Base-by-base conservation (phyloP, 2,329 filamentous ascomycete species). In the Hypoxylon sp. region DNA sequence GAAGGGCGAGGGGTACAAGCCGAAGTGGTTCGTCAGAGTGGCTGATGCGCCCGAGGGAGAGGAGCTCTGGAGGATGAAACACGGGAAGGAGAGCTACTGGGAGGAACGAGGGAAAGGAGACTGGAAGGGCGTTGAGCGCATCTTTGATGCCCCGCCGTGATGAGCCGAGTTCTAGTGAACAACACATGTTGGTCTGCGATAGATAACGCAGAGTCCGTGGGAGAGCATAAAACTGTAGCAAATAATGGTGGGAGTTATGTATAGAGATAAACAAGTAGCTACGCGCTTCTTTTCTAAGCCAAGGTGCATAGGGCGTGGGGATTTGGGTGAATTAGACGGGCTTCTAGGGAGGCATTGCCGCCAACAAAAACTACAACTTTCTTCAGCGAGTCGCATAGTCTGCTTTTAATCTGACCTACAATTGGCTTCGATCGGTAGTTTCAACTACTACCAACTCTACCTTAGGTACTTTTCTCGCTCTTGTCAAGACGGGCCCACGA, bases 81-180 rank as follows among this genome's bases (percentile, higher is more conserved):
- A 82, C 2, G 93, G 93, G 19, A 93, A 90, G 78, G 93, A 96
- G 17, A 89, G 92, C 7, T 99, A 99, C 79, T 99, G 95, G 95
- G 94, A 97, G 74, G 90, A 92, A 78, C 86, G 94, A 64, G 84
- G 56, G 1, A 68, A 62, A 39, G 73, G 72, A 7, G 70, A 72
- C 11, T 74, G 73, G 73, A 74, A 73, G 66, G 69, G 71, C 46
- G 59, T 74, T 19, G 71, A 73, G 44, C 69, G 56, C 46, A 74
- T 75, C 26, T 75, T 75, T 41, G 72, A 74, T 1, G 70, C 65
- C 5, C 44, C 64, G 24, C 47, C 68, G 28, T 68, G 54, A 62
- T 41, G 4, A n/a, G 41, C 11, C 20, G 15, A 3, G 20, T 8
- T 28, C 7, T 37, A 6, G 15, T 24, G n/a, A n/a, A n/a, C n/a